These are phyloP conservation scores for Penicillium canescens DNA, from an alignment of 495 filamentous ascomycete species.

Conservation along the genomic window DNA sequence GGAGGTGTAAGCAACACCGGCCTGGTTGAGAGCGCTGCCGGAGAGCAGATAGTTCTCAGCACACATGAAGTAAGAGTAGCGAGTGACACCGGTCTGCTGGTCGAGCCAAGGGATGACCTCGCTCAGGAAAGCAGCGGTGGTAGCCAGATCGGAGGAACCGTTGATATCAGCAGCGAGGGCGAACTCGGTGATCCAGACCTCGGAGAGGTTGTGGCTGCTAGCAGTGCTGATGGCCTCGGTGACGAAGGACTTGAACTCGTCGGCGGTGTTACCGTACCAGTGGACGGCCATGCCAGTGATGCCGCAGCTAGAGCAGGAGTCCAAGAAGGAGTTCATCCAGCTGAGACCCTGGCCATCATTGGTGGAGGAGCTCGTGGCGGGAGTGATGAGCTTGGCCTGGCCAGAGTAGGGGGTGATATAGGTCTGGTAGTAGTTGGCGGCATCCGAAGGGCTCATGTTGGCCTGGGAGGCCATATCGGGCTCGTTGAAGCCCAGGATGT, in stretches of 20 bases:
- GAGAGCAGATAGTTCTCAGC: slow-evolving; percentile 36
- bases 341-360: slow-evolving; percentile 51
- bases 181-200: slow-evolving; percentile 86
- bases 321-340: slow-evolving; percentile 64
- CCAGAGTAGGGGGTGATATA: slow-evolving; percentile 71
- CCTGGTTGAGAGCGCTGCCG: slow-evolving; percentile 21
- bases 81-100: slow-evolving; percentile 58
- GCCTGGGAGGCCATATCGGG: slow-evolving; percentile 69
- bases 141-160: slow-evolving; percentile 38
- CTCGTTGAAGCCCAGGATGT: slow-evolving; percentile 86
- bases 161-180: slow-evolving; percentile 38
- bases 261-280: slow-evolving; percentile 60
- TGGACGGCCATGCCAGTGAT: slow-evolving; percentile 68
- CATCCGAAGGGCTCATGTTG: slow-evolving; percentile 59
- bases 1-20: slow-evolving; percentile 27
- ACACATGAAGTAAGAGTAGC: slow-evolving; percentile 82
- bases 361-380: slow-evolving; percentile 73
- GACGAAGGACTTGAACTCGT: slow-evolving; percentile 62
- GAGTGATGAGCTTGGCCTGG: slow-evolving; percentile 66
- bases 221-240: slow-evolving; percentile 49
- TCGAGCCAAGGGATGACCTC: slow-evolving; percentile 68
- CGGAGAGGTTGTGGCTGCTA: slow-evolving; percentile 44
- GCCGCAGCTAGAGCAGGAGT: slow-evolving; percentile 58
- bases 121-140: slow-evolving; percentile 54
- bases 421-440: slow-evolving; percentile 59